Evolutionary conservation across 257 asterid species (phyloP).

Genomic region (Nicotiana benthamiana): DNA sequence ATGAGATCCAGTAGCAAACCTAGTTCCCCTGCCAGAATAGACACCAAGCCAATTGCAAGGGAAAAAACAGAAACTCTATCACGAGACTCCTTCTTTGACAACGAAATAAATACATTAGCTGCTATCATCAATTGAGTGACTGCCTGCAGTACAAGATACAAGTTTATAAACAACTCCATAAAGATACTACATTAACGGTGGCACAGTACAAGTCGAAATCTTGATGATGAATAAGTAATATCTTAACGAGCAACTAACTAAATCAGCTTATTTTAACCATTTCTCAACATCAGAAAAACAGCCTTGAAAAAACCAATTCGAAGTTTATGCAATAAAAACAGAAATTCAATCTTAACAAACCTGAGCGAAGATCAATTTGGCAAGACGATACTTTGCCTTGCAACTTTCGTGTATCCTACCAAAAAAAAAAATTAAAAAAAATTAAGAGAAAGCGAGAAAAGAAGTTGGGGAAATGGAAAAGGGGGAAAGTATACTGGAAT

Average conservation of each 20-base stretch:
- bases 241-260: background rate
- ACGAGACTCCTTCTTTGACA: conserved; percentile 30
- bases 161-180: background rate
- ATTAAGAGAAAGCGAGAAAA: background rate
- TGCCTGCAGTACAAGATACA: conserved; percentile 39
- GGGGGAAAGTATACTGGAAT: conserved; percentile 44
- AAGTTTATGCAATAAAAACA: background rate
- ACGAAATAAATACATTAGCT: conserved; percentile 22
- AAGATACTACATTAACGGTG: background rate
- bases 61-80: conserved; percentile 36
- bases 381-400: conserved; percentile 62
- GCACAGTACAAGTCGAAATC: background rate
- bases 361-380: conserved; percentile 51
- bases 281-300: background rate
- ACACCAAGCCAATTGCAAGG: conserved; percentile 33
- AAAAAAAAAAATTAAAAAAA: background rate
- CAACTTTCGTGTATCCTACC: conserved; percentile 68
- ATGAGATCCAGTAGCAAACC: conserved; percentile 28
- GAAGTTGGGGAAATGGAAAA: background rate
- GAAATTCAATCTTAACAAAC: conserved; percentile 19
- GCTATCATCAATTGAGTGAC: conserved; percentile 42
- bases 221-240: background rate
- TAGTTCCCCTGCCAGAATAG: conserved; percentile 63
- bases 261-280: background rate
- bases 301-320: background rate